These are phyloP conservation scores for Saccharomyces cerevisiae DNA, from an alignment of 805 yeast species.

Conservation along the genomic window DNA sequence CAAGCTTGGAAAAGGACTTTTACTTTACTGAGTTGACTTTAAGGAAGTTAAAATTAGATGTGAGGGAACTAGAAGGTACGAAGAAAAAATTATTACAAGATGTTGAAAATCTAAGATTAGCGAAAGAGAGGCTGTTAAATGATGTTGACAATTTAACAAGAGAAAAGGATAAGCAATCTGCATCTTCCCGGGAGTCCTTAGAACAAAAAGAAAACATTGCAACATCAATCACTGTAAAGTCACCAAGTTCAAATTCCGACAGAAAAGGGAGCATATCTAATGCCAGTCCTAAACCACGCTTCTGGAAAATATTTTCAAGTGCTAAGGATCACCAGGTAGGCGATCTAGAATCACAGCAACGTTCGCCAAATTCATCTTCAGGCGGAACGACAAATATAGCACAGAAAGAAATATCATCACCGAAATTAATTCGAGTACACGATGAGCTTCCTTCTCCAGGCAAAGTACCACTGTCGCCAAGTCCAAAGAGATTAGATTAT, in stretches of 20 bases:
- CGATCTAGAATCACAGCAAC: conserved; percentile 3
- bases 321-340: conserved; percentile 4
- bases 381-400: neutral
- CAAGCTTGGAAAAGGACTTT: conserved; percentile 15
- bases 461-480: neutral
- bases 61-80: conserved; percentile 35
- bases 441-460: neutral
- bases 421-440: neutral
- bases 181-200: conserved; percentile 12
- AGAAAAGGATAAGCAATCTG: conserved; percentile 5
- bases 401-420: neutral
- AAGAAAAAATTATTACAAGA: conserved; percentile 42
- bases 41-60: conserved; percentile 35
- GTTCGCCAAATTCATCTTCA: neutral
- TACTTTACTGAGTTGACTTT: conserved; percentile 30
- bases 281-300: conserved; percentile 20
- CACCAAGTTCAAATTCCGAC: neutral
- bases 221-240: neutral
- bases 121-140: conserved; percentile 38
- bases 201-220: conserved; percentile 5
- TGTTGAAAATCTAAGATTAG: conserved; percentile 40
- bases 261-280: conserved; percentile 1
- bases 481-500: neutral
- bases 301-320: conserved; percentile 28
- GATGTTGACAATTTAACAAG: conserved; percentile 36